phyloP scores from a whole-genome alignment of 345 rosid genomes.

The Cardiospermum halicacabum region DNA sequence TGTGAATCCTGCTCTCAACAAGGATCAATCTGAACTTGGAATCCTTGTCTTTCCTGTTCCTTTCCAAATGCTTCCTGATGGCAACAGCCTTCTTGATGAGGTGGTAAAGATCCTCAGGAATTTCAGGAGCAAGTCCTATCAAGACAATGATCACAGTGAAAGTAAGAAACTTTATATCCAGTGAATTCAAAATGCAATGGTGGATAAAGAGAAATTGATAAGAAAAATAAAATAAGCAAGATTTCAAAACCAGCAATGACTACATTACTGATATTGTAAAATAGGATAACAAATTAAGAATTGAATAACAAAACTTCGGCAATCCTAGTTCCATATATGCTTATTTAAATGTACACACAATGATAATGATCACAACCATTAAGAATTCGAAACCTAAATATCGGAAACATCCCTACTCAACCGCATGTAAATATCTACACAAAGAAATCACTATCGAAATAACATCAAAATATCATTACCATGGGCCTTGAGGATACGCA shows the following conservation, averaged over 20 bases:
- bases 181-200: not conserved
- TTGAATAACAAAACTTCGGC: not conserved
- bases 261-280: not conserved
- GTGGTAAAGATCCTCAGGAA: slow-evolving; percentile 66
- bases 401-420: not conserved
- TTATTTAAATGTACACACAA: not conserved
- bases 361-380: not conserved
- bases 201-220: not conserved
- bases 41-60: slow-evolving; percentile 76
- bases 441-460: not conserved
- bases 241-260: not conserved
- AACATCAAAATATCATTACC: slow-evolving; percentile 21
- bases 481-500: slow-evolving; percentile 60
- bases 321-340: not conserved
- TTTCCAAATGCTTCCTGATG: slow-evolving; percentile 65
- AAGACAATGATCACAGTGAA: not conserved
- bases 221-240: not conserved
- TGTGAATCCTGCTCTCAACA: slow-evolving; percentile 74
- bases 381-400: not conserved
- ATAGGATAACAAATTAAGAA: not conserved
- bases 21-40: slow-evolving; percentile 66
- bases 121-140: slow-evolving; percentile 62
- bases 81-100: slow-evolving; percentile 79
- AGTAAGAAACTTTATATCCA: not conserved
- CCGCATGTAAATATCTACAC: not conserved